A percentile compares a stretch with the other conserved stretches of the same genome.
Conservation (phyloP, 495 filamentous ascomycete species). For the Neurospora sp. region DNA sequence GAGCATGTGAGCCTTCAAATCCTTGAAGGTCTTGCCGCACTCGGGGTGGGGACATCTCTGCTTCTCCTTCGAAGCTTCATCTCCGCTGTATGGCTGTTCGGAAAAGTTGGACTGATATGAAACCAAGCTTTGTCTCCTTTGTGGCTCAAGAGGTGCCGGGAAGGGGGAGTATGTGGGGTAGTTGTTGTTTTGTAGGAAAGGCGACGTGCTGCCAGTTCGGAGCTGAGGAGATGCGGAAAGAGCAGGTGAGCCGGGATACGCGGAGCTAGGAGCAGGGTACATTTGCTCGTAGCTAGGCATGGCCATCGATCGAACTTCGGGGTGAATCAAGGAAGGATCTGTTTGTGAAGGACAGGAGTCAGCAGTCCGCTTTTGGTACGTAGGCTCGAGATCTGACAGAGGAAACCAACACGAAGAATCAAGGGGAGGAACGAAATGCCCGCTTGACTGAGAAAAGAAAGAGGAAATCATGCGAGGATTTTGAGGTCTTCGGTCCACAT, state of each 20-base stretch:
- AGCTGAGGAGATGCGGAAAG: slow-evolving; percentile 38
- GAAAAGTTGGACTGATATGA: slow-evolving; percentile 25
- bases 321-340: slow-evolving; percentile 43
- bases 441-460: slow-evolving; percentile 49
- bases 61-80: slow-evolving; percentile 55
- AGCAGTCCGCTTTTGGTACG: slow-evolving; percentile 16
- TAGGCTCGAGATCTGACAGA: slow-evolving; percentile 18
- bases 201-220: slow-evolving; percentile 34
- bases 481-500: slow-evolving; percentile 14
- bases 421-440: slow-evolving; percentile 51
- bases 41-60: slow-evolving; percentile 68
- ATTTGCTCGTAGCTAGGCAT: slow-evolving; percentile 34
- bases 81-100: slow-evolving; percentile 49
- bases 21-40: slow-evolving; percentile 83
- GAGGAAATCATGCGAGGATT: slow-evolving; percentile 20
- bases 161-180: slow-evolving; percentile 63
- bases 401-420: slow-evolving; percentile 55
- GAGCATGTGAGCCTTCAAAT: slow-evolving; percentile 91
- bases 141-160: slow-evolving; percentile 40
- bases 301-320: slow-evolving; percentile 36
- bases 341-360: slow-evolving; percentile 14
- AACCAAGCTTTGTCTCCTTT: slow-evolving; percentile 21
- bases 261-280: slow-evolving; percentile 30
- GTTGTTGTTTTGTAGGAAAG: slow-evolving; percentile 29
- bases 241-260: slow-evolving; percentile 35